Conservation (phyloP, 2,329 filamentous ascomycete species). For the Hymenoscyphus repandus region DNA sequence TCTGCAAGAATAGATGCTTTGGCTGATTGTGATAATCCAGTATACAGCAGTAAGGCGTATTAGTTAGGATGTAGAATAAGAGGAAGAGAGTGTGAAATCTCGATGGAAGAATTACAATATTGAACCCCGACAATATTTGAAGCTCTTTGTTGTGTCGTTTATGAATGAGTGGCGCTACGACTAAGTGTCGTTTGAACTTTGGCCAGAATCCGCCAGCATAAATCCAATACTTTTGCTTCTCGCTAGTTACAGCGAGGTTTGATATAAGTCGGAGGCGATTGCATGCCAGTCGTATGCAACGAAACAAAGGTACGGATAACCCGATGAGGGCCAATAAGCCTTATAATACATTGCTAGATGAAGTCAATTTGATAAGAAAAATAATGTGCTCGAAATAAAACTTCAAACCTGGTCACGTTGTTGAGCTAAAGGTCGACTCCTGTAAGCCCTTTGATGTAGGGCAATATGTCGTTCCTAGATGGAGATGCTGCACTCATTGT, state of each 20-base stretch:
- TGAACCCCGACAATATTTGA: slow-evolving; percentile 58
- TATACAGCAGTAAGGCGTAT: slow-evolving; percentile 70
- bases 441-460: slow-evolving; percentile 12
- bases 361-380: not conserved
- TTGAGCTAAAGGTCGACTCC: slow-evolving; percentile 15
- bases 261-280: slow-evolving; percentile 4
- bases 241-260: slow-evolving; percentile 2
- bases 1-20: slow-evolving; percentile 42
- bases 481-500: not conserved
- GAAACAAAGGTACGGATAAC: slow-evolving; percentile 5
- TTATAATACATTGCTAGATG: slow-evolving; percentile 5
- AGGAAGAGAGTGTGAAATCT: slow-evolving; percentile 68
- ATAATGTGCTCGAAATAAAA: not conserved
- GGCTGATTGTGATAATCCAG: slow-evolving; percentile 42
- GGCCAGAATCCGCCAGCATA: slow-evolving; percentile 29
- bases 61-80: slow-evolving; percentile 59
- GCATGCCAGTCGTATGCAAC: not conserved
- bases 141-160: slow-evolving; percentile 72
- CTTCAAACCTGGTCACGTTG: slow-evolving; percentile 5
- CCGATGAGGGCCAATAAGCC: slow-evolving; percentile 5
- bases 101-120: slow-evolving; percentile 69
- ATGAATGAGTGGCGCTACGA: slow-evolving; percentile 65
- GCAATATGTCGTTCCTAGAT: slow-evolving; percentile 5
- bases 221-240: slow-evolving; percentile 10
- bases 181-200: slow-evolving; percentile 58